These are phyloP conservation scores for Fusarium brachygibbosum DNA, from an alignment of 2,329 filamentous ascomycete species.

Conservation along the genomic window DNA sequence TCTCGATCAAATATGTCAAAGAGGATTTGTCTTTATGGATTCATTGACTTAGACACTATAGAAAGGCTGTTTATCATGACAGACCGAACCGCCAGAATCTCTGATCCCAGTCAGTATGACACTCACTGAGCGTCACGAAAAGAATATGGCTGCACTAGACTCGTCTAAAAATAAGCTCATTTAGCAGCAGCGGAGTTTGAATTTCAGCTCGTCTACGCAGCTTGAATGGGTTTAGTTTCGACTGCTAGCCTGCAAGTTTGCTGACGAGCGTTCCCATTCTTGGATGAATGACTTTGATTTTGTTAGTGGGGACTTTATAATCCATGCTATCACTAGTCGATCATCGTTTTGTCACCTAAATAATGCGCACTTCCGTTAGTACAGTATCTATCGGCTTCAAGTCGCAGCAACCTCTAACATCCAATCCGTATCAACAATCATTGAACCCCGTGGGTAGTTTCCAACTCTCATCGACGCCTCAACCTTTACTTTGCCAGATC, in stretches of 20 bases:
- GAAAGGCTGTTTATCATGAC: too few relatives aligned
- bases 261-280: neutral
- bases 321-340: accelerated
- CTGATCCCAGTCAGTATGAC: neutral
- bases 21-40: too few relatives aligned
- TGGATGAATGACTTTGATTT: neutral
- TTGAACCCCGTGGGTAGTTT: neutral
- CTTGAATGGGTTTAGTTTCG: slow-evolving; percentile 42
- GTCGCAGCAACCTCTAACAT: neutral
- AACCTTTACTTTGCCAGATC: neutral
- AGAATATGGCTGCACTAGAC: neutral
- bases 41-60: too few relatives aligned
- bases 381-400: accelerated
- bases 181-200: slow-evolving; percentile 12
- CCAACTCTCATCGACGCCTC: neutral
- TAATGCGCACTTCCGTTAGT: accelerated
- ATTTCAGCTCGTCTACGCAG: slow-evolving; percentile 39
- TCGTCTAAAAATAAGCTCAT: neutral
- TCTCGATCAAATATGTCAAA: too few relatives aligned
- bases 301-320: slow-evolving; percentile 6
- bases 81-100: neutral
- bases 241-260: neutral
- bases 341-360: accelerated
- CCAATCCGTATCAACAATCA: neutral
- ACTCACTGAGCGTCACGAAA: neutral